Evolutionary conservation across 2,329 filamentous ascomycete species (phyloP).

Genomic region (Trichoderma koningii): DNA sequence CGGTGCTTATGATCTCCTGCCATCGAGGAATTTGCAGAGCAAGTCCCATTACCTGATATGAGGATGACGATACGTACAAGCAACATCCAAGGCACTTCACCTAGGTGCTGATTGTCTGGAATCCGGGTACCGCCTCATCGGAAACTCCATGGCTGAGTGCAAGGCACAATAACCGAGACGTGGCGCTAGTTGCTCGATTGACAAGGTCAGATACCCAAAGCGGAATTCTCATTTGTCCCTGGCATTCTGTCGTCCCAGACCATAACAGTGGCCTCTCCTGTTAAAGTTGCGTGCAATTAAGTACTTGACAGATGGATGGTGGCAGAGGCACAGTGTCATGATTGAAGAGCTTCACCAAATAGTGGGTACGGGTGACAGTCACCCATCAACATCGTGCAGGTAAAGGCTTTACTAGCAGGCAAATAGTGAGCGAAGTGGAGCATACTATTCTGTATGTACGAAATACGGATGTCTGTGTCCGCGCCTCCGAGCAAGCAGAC

Average conservation of each 20-base stretch:
- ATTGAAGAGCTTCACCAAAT: not conserved
- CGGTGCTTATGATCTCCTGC: not conserved
- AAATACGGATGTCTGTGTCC: not conserved
- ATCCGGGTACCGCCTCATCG: constrained; percentile 42
- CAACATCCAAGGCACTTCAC: constrained; percentile 35
- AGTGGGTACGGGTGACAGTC: not conserved
- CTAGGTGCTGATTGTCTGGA: constrained; percentile 37
- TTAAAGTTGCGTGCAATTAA: no score
- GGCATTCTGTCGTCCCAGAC: no score
- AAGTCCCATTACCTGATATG: not conserved
- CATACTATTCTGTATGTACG: no score
- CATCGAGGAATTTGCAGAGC: not conserved
- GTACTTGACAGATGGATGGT: no score
- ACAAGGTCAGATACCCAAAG: no score
- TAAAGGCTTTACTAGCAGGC: not conserved
- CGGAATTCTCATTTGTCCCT: no score
- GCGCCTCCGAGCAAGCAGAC: not conserved
- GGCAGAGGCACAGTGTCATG: no score
- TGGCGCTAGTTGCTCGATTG: no score
- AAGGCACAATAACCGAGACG: no score
- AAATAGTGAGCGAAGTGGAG: not conserved
- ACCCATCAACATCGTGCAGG: not conserved
- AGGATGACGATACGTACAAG: constrained; percentile 39
- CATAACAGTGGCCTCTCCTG: no score
- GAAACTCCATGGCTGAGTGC: constrained; percentile 33